Evolutionary conservation across 2,329 filamentous ascomycete species (phyloP).

Genomic region (Neofusicoccum ribis): DNA sequence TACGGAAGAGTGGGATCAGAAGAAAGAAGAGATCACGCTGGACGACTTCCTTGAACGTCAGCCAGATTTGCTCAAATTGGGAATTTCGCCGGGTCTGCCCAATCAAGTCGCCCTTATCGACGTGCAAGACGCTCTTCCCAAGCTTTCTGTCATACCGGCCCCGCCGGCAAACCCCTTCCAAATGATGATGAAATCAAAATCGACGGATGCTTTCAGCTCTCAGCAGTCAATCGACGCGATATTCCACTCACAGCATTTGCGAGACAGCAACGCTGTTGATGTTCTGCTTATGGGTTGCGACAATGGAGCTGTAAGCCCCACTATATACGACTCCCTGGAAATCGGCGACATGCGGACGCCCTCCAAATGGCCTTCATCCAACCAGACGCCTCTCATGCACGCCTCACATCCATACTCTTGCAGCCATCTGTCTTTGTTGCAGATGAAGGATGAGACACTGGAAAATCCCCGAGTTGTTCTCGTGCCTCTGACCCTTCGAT

Average conservation of each 20-base stretch:
- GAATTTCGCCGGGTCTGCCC: slow-evolving; percentile 40
- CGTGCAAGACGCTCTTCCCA: slow-evolving; percentile 38
- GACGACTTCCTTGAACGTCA: slow-evolving; percentile 43
- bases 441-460: slow-evolving; percentile 42
- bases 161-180: slow-evolving; percentile 35
- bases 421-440: slow-evolving; percentile 72
- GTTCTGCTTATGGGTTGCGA: slow-evolving; percentile 74
- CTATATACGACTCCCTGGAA: slow-evolving; percentile 82
- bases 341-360: slow-evolving; percentile 66
- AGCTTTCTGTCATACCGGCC: slow-evolving; percentile 38
- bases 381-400: slow-evolving; percentile 58
- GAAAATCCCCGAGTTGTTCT: slow-evolving; percentile 30
- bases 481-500: slow-evolving; percentile 78
- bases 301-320: slow-evolving; percentile 71
- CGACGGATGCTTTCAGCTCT: slow-evolving; percentile 40
- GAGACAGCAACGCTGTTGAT: slow-evolving; percentile 73
- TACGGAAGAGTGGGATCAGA: slow-evolving; percentile 36
- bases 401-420: slow-evolving; percentile 71
- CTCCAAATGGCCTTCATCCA: slow-evolving; percentile 41
- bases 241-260: slow-evolving; percentile 50
- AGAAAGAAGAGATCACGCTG: slow-evolving; percentile 34
- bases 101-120: slow-evolving; percentile 44
- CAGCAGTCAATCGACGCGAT: slow-evolving; percentile 42
- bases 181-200: slow-evolving; percentile 27
- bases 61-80: slow-evolving; percentile 34